Base-by-base conservation (phyloP, 345 rosid genomes). In the Citrus glauca region DNA sequence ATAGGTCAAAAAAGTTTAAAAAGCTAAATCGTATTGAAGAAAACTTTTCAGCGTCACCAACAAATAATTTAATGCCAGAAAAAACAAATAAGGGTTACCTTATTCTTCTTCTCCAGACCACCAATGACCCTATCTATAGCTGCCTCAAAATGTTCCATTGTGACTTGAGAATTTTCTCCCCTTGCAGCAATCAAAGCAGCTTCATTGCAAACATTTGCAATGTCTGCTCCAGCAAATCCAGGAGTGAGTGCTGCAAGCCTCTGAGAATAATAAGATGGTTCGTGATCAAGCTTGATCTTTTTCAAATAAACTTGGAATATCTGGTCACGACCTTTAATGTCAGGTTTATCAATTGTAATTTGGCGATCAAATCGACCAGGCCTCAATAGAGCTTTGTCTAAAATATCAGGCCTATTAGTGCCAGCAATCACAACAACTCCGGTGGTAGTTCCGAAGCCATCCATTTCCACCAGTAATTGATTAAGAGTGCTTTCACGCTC, bases 391-490 rank as follows among this genome's bases (percentile, higher is more conserved):
- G 98, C 99, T 79, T 94, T 92, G 79, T 96, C 99, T 79, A 96
- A 84, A 79, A 96, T 94, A 86, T 94, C 98, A 5, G 99, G 98
- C 85, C 98, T 92, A 75, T 96, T 94, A 55, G 99, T 96, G 40
- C 98, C 97, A 77, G 99, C 99, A 77, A 96, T 92, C 38, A 96
- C 98, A 75, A 96, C 98, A 11, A 96, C 94, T 64, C 99, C 99
- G 56, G 97, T 30, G 9, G 98, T 96, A 38, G 98, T 96, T 78
- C 95, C 98, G 84, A 96, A 96, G 32, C 99, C 99, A 24, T 96
- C 99, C 99, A 96, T 96, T 83, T 94, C 98, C 20, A 96, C 99
- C 1, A 96, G 85, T 80, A 96, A 80, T 79, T 94, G 99, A 80
- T 94, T 94, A 59, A 94, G 87, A 50, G 98, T 96, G 81, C 98